These are phyloP conservation scores for Neurospora sp. DNA, from an alignment of 495 filamentous ascomycete genomes.

Conservation along the genomic window DNA sequence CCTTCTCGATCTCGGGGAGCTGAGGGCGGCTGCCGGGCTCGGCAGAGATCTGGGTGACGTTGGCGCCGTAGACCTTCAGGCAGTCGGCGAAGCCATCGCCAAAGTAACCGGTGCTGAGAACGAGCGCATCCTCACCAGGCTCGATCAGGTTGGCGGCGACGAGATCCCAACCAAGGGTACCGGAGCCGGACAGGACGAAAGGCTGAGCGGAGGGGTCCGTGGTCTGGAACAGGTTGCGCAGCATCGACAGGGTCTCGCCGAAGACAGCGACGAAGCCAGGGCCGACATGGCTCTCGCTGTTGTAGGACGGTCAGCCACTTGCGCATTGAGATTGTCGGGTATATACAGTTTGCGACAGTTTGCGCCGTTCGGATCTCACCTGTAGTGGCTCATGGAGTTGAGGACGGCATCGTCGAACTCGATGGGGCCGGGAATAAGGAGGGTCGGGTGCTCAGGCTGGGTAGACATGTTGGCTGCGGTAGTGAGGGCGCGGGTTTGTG, in stretches of 20 bases:
- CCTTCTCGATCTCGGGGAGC: conserved; percentile 74
- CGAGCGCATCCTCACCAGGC: conserved; percentile 77
- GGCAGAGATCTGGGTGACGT: conserved; percentile 79
- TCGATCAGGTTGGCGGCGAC: conserved; percentile 87
- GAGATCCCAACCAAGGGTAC: conserved; percentile 92
- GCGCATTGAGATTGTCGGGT: not conserved
- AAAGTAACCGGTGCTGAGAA: conserved; percentile 95
- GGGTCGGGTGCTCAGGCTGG: conserved; percentile 68
- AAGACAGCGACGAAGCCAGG: conserved; percentile 82
- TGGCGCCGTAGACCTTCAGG: conserved; percentile 79
- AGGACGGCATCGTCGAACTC: conserved; percentile 98
- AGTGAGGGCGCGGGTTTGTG: conserved; percentile 25
- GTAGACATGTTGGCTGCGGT: conserved; percentile 52
- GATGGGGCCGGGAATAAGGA: conserved; percentile 93
- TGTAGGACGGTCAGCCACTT: conserved; percentile 1
- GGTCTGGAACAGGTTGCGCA: conserved; percentile 88
- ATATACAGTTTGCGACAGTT: not conserved
- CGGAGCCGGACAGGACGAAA: conserved; percentile 87
- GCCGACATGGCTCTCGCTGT: conserved; percentile 84
- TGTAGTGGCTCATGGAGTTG: conserved; percentile 89
- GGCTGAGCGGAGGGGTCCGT: conserved; percentile 73
- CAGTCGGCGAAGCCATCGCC: conserved; percentile 91
- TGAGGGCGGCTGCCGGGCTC: conserved; percentile 84
- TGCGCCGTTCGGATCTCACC: conserved; percentile 36
- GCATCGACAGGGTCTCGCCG: conserved; percentile 76